These are phyloP conservation scores for Ceratobasidium sp. DNA, from an alignment of 1,284 basidiomycete species.

Conservation along the genomic window DNA sequence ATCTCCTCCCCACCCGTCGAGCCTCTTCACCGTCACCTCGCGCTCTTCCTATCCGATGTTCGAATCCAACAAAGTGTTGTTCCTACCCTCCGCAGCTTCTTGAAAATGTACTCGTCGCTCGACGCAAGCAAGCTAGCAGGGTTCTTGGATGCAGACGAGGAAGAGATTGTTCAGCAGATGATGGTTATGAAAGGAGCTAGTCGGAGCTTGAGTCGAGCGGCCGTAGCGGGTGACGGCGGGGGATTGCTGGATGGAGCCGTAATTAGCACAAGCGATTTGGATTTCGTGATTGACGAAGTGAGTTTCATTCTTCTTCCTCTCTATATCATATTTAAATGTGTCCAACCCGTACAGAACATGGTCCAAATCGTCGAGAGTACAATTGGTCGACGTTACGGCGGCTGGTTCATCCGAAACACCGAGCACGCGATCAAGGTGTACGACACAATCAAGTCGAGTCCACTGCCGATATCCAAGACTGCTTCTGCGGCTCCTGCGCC, in stretches of 20 bases:
- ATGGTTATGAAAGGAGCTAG: slow-evolving; percentile 96
- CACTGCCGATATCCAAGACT: slow-evolving; percentile 65
- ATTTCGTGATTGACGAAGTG: slow-evolving; percentile 96
- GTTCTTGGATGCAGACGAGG: slow-evolving; percentile 82
- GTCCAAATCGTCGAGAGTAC: slow-evolving; percentile 96
- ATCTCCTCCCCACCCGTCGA: slow-evolving; percentile 70
- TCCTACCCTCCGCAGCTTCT: slow-evolving; percentile 88
- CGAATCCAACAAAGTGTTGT: slow-evolving; percentile 78
- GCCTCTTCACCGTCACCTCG: slow-evolving; percentile 86
- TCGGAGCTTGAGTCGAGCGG: slow-evolving; percentile 73
- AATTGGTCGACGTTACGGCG: slow-evolving; percentile 90
- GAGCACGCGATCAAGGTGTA: slow-evolving; percentile 88
- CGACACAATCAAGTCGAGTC: slow-evolving; percentile 79
- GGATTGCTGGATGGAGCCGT: slow-evolving; percentile 85
- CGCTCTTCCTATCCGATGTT: slow-evolving; percentile 86
- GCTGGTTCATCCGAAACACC: slow-evolving; percentile 97
- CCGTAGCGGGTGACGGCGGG: slow-evolving; percentile 62
- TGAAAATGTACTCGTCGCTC: slow-evolving; percentile 95
- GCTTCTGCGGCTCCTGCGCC: slow-evolving; percentile 3
- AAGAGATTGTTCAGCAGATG: slow-evolving; percentile 95
- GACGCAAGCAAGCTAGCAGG: slow-evolving; percentile 92
- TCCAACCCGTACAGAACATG: slow-evolving; percentile 75
- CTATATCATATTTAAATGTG: neutral
- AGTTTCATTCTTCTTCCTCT: slow-evolving; percentile 40
- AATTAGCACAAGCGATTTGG: slow-evolving; percentile 92